These are phyloP conservation scores for Mortierella sp. DNA, from an alignment of 371 early-diverging fungal species.

Conservation along the genomic window DNA sequence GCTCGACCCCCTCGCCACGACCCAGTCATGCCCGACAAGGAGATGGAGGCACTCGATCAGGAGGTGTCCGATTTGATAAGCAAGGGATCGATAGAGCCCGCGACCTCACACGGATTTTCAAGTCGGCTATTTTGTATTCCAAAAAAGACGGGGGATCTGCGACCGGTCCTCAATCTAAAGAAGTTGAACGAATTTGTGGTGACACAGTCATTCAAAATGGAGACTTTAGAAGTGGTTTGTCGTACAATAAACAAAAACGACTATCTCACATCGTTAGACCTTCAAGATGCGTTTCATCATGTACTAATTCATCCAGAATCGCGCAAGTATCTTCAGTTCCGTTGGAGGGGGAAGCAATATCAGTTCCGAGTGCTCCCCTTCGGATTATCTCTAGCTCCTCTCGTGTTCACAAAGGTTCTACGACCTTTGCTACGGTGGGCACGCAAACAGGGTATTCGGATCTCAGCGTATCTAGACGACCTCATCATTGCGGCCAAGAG, in stretches of 20 bases:
- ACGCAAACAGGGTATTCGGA: constrained; percentile 30
- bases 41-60: constrained; percentile 13
- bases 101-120: constrained; percentile 23
- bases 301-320: constrained; percentile 28
- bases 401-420: constrained; percentile 55
- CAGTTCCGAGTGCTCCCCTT: constrained; percentile 56
- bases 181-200: constrained; percentile 30
- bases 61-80: constrained; percentile 25
- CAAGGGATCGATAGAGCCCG: constrained; percentile 34
- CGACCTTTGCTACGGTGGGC: constrained; percentile 52
- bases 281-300: constrained; percentile 40
- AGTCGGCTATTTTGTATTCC: constrained; percentile 34
- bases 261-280: constrained; percentile 9
- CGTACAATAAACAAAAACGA: background rate
- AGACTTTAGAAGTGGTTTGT: background rate
- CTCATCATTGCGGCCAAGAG: constrained; percentile 21
- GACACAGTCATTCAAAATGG: constrained; percentile 18
- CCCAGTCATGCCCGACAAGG: constrained; percentile 4
- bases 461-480: constrained; percentile 46
- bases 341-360: constrained; percentile 59
- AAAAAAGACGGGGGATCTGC: constrained; percentile 40
- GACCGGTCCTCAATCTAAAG: constrained; percentile 45
- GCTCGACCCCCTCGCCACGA: background rate
- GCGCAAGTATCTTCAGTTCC: constrained; percentile 57
- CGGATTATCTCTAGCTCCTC: constrained; percentile 53